Base-by-base conservation (phyloP, 805 yeast species). In the Jamesozyma spencerorum region DNA sequence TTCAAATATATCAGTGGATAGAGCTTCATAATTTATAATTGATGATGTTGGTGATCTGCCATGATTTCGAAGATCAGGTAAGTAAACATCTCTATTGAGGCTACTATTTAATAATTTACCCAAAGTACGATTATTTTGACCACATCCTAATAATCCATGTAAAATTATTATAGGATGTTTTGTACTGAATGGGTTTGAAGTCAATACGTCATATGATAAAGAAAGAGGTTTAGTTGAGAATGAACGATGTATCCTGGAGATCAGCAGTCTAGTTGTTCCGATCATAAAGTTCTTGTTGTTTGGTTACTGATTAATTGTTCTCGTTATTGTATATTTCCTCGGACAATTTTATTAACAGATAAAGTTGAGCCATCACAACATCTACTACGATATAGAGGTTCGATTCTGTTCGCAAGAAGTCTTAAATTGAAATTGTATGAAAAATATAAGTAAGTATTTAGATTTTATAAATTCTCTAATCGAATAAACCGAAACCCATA, bases 401-500 rank as follows among this genome's bases (percentile, higher is more conserved):
- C n/a, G n/a, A n/a, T n/a, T n/a, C n/a, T n/a, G n/a, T n/a, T n/a
- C n/a, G n/a, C n/a, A n/a, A n/a, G n/a, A n/a, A n/a, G n/a, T n/a
- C n/a, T n/a, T n/a, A n/a, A n/a, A n/a, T n/a, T n/a, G n/a, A n/a
- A n/a, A n/a, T n/a, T n/a, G n/a, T 4, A 36, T 2, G 31, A 18
- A 32, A 37, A n/a, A 19, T 32, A 34, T 29, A 26, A 5, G 31
- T 28, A 32, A 18, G 31, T 38, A 37, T 38, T 77, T 90, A 92
- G n/a, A n/a, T n/a, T 30, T 14, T 31, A 33, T 39, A 48, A 43
- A 39, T 46, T 52, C 57, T 62, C 77, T 90, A 90, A 78, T 87
- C 98, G 80, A 90, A 90, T 70, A 90, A 77, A 76, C 96, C 97
- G 87, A 88, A 83, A 59, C 97, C 97, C 96, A 90, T 86, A 78